phyloP scores from a whole-genome alignment of 2,329 filamentous ascomycete species.

The Trichoderma atroviride region DNA sequence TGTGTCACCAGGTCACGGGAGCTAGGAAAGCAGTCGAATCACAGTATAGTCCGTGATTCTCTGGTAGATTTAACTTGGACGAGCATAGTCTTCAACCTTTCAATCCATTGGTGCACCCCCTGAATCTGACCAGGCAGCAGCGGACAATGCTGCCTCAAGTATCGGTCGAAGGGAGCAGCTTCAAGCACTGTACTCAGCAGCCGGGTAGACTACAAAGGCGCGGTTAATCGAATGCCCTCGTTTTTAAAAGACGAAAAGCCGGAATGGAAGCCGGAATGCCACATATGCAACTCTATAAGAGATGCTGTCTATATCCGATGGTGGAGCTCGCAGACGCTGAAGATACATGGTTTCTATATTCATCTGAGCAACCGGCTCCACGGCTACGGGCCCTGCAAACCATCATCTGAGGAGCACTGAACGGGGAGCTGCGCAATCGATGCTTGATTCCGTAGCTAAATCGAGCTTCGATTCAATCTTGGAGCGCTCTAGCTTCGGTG shows the following conservation, averaged over 20 bases:
- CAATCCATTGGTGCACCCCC: neutral
- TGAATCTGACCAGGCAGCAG: neutral
- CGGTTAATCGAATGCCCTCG: neutral
- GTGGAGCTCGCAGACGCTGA: neutral
- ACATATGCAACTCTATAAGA: neutral
- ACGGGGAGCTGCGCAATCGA: slow-evolving; percentile 20
- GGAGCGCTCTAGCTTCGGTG: neutral
- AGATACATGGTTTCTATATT: neutral
- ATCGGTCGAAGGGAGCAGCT: neutral
- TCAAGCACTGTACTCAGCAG: neutral
- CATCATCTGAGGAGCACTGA: neutral
- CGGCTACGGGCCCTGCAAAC: neutral
- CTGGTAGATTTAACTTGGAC: neutral
- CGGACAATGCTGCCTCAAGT: neutral
- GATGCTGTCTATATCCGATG: neutral
- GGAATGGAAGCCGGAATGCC: neutral
- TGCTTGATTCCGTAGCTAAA: slow-evolving; percentile 10
- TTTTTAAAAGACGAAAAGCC: neutral
- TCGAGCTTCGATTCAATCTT: neutral
- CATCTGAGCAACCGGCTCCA: slow-evolving; percentile 2
- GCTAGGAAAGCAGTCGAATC: slow-evolving; percentile 8
- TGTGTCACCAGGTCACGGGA: slow-evolving; percentile 14
- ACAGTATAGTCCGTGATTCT: neutral
- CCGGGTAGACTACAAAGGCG: neutral
- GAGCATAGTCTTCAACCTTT: neutral